Evolutionary conservation across 2,329 filamentous ascomycete species (phyloP), one percentile per base, ranked within the genome.

Genomic region (Aspergillus versicolor): DNA sequence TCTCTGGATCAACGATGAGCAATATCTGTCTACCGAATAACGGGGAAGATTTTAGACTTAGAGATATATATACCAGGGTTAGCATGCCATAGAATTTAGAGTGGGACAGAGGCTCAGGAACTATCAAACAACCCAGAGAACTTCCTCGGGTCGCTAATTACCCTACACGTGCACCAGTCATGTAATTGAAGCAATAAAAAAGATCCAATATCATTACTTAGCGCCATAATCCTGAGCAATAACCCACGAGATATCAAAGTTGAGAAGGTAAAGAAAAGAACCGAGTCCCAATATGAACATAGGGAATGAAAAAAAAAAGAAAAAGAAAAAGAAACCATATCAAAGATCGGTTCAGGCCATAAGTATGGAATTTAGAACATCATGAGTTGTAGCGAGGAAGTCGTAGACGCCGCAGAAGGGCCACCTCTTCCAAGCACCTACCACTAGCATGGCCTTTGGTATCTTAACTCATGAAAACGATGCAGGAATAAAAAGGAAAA

Each of bases 141-240:
- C 7, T 32, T 32, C 8, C 27, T 42, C 22, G 13, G 13, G 34
- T 37, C 19, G 34, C 5, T 19, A 5, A 19, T 21, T 50, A 17
- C 37, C 34, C 12, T 37, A 24, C 21, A 8, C 21, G 9, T 30
- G 27, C 3, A 30, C 27, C 27, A 9, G 27, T 1, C 27, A 30
- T 30, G 8, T 30, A 4, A 30, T 34, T 15, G 27, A 27, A 42
- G 44, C 7, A 38, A 41, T 53, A 41, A 37, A 34, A 61, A 58
- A 60, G 48, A 61, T 63, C 57, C 62, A 65, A 62, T 62, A 55
- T 56, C 57, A 61, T 61, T 62, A 63, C 48, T 57, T 46, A 57
- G 53, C 50, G 53, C 57, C 60, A 59, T 61, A 65, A 62, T 56
- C 61, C 58, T 61, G 60, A 60, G 55, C 38, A 58, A 65, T 60